Percentiles rank a stretch among this genome's conserved stretches.
These are phyloP conservation scores for Trichophyton equinum DNA, from an alignment of 2,329 filamentous ascomycete genomes.

Conservation along the genomic window DNA sequence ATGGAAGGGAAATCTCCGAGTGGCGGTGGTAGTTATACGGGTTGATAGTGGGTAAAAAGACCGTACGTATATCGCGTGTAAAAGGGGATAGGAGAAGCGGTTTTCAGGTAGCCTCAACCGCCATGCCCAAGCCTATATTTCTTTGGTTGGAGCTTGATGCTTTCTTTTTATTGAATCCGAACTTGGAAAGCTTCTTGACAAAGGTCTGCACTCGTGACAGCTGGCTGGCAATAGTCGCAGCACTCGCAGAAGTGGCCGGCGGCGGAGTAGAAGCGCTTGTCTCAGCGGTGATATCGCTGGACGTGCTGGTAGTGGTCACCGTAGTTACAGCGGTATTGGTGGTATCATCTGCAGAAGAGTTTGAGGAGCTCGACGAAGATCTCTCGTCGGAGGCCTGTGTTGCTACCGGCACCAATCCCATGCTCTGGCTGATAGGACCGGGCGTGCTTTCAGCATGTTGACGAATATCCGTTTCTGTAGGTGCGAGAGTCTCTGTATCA, in stretches of 20 bases:
- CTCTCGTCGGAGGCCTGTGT: neutral
- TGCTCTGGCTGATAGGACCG: neutral
- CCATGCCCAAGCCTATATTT: neutral
- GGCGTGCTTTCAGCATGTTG: neutral
- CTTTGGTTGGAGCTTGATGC: neutral
- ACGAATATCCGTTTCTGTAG: neutral
- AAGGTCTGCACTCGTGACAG: neutral
- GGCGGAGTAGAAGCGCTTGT: neutral
- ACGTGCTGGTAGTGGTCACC: neutral
- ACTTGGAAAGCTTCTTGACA: neutral
- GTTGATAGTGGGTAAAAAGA: neutral
- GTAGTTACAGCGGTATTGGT: neutral
- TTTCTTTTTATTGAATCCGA: conserved; percentile 4
- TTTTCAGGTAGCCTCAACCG: neutral
- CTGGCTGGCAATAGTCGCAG: neutral
- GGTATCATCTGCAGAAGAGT: neutral
- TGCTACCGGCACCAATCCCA: neutral
- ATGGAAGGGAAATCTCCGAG: neutral
- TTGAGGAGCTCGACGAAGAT: neutral
- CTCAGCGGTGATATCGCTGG: neutral
- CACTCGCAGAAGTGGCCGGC: no score
- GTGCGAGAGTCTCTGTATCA: neutral
- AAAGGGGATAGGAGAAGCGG: neutral
- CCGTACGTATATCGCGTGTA: neutral
- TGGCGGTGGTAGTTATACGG: neutral